A percentile compares a stretch with the other conserved stretches of the same genome.
These are phyloP conservation scores for Fusarium nisikadoi DNA, from an alignment of 2,329 filamentous ascomycete genomes.

Conservation along the genomic window DNA sequence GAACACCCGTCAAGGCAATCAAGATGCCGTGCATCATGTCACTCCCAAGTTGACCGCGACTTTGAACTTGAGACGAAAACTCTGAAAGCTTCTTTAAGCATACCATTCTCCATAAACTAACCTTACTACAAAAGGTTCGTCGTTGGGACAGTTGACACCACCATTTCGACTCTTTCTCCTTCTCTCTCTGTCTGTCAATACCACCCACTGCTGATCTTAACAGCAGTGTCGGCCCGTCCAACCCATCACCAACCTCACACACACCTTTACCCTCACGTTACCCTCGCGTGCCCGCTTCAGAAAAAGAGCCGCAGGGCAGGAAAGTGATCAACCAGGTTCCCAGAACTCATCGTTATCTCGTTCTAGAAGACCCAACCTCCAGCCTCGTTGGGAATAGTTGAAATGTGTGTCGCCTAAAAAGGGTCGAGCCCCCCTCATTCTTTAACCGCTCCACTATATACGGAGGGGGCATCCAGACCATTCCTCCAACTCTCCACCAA, in stretches of 20 bases:
- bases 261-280: not conserved
- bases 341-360: slow-evolving; percentile 5
- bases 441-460: slow-evolving; percentile 24
- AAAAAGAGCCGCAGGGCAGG: slow-evolving; percentile 33
- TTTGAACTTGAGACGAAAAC: slow-evolving; percentile 5
- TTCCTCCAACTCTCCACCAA: slow-evolving; percentile 35
- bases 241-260: slow-evolving; percentile 29
- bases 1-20: not conserved
- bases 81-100: slow-evolving; percentile 33
- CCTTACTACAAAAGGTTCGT: slow-evolving; percentile 34
- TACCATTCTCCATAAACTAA: slow-evolving; percentile 23
- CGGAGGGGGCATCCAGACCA: slow-evolving; percentile 36
- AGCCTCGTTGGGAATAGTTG: slow-evolving; percentile 36
- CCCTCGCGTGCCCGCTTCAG: slow-evolving; percentile 18
- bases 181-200: not conserved
- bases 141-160: slow-evolving; percentile 24
- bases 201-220: slow-evolving; percentile 18
- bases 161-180: not conserved
- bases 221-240: slow-evolving; percentile 33
- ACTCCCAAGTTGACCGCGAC: not conserved
- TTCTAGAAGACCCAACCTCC: slow-evolving; percentile 36
- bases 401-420: slow-evolving; percentile 30
- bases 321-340: slow-evolving; percentile 17
- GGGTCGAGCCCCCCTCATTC: slow-evolving; percentile 5
- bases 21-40: slow-evolving; percentile 4